Evolutionary conservation across 2,329 filamentous ascomycete genomes (phyloP).

Genomic region (Microthyrium microscopicum): DNA sequence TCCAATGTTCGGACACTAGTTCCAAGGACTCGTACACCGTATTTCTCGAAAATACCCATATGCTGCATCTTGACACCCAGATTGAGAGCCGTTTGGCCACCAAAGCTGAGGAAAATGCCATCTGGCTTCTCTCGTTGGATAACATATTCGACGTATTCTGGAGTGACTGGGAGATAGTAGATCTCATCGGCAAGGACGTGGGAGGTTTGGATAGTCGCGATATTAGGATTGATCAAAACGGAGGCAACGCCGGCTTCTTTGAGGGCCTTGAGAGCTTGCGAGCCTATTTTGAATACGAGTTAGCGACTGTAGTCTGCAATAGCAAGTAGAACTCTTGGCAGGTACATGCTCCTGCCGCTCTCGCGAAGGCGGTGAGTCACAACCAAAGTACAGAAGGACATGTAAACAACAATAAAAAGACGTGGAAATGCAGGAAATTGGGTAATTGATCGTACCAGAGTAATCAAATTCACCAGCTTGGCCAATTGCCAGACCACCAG

Average conservation of each 20-base stretch:
- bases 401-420: background rate
- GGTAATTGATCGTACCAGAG: slow-evolving; percentile 51
- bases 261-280: slow-evolving; percentile 88
- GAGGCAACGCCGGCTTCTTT: slow-evolving; percentile 88
- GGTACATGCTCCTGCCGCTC: too few species aligned
- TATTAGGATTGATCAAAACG: slow-evolving; percentile 93
- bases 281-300: slow-evolving; percentile 46
- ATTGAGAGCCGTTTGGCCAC: slow-evolving; percentile 93
- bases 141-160: slow-evolving; percentile 94
- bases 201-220: slow-evolving; percentile 94
- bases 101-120: slow-evolving; percentile 93
- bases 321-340: slow-evolving; percentile 1
- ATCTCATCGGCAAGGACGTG: slow-evolving; percentile 93
- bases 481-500: slow-evolving; percentile 87
- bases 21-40: slow-evolving; percentile 87
- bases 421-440: background rate
- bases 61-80: slow-evolving; percentile 95
- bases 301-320: background rate
- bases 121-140: slow-evolving; percentile 93
- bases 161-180: slow-evolving; percentile 94
- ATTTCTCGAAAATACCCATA: slow-evolving; percentile 86
- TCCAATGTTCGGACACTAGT: slow-evolving; percentile 90
- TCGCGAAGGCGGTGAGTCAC: too few species aligned
- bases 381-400: background rate
- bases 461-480: slow-evolving; percentile 98